Percentiles rank a stretch among this genome's conserved stretches.
phyloP scores from a whole-genome alignment of 225 moss, liverwort and hornwort species.

The Physcomitrium patens region DNA sequence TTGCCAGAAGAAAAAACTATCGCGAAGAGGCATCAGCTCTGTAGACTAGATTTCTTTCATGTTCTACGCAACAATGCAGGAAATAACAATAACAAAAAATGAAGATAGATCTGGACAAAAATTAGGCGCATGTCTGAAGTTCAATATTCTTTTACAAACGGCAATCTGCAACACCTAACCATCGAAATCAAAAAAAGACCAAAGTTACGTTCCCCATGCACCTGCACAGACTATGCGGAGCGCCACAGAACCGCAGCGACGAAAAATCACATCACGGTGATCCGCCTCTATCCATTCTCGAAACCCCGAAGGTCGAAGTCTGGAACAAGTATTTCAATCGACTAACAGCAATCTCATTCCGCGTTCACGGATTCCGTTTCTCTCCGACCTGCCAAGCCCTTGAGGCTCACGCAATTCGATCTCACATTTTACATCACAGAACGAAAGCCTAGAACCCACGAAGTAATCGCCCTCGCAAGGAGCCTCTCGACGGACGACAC shows the following conservation, averaged over 20 bases:
- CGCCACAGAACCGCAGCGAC: constrained; percentile 10
- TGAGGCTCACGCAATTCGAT: constrained; percentile 10
- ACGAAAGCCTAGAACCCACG: not conserved
- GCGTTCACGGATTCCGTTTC: not conserved
- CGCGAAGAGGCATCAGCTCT: not conserved
- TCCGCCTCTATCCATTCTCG: constrained; percentile 6
- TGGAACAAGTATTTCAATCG: constrained; percentile 6
- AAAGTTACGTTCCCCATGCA: not conserved
- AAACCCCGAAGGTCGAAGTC: constrained; percentile 27
- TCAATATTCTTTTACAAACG: not conserved
- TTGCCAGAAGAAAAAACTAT: constrained; percentile 1
- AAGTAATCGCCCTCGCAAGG: constrained; percentile 4
- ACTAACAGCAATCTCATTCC: not conserved
- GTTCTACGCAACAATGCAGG: not conserved
- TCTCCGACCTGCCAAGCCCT: not conserved
- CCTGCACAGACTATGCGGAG: constrained; percentile 31
- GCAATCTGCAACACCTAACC: not conserved
- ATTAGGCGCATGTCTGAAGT: not conserved
- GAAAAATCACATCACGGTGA: constrained; percentile 31
- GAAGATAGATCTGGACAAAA: not conserved
- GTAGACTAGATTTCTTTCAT: not conserved
- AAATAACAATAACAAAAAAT: not conserved
- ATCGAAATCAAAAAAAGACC: not conserved
- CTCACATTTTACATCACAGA: not conserved
- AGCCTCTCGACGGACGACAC: constrained; percentile 28